A percentile compares a stretch with the other conserved stretches of the same genome.
These are phyloP conservation scores for Geotrichum siamense DNA, from an alignment of 1,139 yeast genomes.

Conservation along the genomic window DNA sequence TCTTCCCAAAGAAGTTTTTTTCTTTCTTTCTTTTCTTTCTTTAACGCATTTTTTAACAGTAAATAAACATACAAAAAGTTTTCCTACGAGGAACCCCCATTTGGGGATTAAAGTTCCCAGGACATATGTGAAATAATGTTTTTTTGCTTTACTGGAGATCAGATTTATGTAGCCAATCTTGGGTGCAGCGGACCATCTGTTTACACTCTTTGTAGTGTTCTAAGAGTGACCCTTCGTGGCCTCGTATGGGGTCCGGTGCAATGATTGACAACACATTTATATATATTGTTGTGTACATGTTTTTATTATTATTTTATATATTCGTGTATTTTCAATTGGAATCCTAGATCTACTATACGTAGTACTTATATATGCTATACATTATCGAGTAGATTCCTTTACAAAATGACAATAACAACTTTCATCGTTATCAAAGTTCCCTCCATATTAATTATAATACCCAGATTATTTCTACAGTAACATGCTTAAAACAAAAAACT, in stretches of 20 bases:
- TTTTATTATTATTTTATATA: background rate
- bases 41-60: constrained; percentile 31
- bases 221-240: constrained; percentile 38
- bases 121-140: constrained; percentile 33
- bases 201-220: constrained; percentile 21
- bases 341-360: no score
- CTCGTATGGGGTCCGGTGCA: constrained; percentile 39
- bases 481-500: no score
- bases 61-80: constrained; percentile 31
- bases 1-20: no score
- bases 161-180: constrained; percentile 34
- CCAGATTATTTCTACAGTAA: no score
- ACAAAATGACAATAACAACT: no score
- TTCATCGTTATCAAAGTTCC: no score
- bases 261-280: constrained; percentile 34
- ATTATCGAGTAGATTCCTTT: no score
- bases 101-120: constrained; percentile 34
- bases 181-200: constrained; percentile 38
- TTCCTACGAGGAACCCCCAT: constrained; percentile 38
- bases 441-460: no score
- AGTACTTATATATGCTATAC: no score
- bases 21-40: constrained; percentile 19
- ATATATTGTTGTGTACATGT: background rate
- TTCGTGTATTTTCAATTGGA: background rate
- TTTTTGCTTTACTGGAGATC: constrained; percentile 32